Evolutionary conservation across 805 yeast species (phyloP).

Genomic region (Wickerhamiella azymoides): DNA sequence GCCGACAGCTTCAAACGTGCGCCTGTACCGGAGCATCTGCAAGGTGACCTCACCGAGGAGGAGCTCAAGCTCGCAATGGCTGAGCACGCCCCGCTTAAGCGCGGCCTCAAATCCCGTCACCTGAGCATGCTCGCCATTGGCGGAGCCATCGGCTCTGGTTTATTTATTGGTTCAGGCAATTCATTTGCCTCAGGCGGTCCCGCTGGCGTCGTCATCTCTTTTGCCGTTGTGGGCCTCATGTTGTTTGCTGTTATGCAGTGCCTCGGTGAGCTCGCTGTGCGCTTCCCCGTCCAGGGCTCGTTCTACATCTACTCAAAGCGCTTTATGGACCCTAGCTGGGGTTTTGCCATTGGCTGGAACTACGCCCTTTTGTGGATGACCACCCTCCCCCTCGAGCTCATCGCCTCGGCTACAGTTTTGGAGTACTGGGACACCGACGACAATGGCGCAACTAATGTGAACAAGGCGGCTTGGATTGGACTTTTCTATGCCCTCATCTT

Average conservation of each 20-base stretch:
- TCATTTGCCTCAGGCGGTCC: constrained; percentile 36
- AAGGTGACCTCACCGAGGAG: constrained; percentile 22
- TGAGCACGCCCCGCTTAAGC: constrained; percentile 39
- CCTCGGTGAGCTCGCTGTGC: constrained; percentile 51
- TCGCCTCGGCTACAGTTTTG: constrained; percentile 40
- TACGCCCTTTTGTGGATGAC: constrained; percentile 45
- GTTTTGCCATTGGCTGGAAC: constrained; percentile 53
- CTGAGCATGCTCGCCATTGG: constrained; percentile 53
- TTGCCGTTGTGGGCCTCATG: constrained; percentile 36
- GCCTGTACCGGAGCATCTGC: constrained; percentile 21
- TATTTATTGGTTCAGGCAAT: constrained; percentile 35
- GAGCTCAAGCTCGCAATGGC: constrained; percentile 28
- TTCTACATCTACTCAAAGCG: constrained; percentile 42
- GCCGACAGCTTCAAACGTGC: constrained; percentile 9
- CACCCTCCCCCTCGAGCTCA: constrained; percentile 45
- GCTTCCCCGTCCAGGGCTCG: constrained; percentile 45
- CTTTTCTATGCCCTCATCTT: constrained; percentile 35
- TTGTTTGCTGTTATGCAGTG: constrained; percentile 43
- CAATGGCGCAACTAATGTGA: constrained; percentile 37
- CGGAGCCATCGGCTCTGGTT: constrained; percentile 64
- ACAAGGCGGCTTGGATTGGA: constrained; percentile 36
- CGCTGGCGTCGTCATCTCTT: constrained; percentile 35
- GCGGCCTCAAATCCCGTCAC: constrained; percentile 25
- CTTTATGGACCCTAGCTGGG: constrained; percentile 45
- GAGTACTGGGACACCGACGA: constrained; percentile 42